These are phyloP conservation scores for Verticillium dahliae DNA, from an alignment of 2,329 filamentous ascomycete genomes.

Conservation along the genomic window DNA sequence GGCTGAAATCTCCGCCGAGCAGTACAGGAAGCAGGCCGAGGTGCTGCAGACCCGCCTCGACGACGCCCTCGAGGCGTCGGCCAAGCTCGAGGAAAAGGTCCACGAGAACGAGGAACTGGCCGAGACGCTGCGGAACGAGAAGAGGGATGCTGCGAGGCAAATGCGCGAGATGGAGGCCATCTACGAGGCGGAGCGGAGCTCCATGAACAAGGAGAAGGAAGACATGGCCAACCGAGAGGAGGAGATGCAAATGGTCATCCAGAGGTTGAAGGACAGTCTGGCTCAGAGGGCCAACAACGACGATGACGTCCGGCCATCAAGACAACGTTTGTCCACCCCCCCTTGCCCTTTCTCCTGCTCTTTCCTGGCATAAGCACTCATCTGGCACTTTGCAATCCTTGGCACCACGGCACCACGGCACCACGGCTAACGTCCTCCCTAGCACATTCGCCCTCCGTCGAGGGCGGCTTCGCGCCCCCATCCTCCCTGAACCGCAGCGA, in stretches of 20 bases:
- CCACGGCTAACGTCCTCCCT: slow-evolving; percentile 3
- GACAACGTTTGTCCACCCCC: slow-evolving; percentile 43
- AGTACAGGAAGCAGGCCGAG: slow-evolving; percentile 77
- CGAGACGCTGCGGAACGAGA: slow-evolving; percentile 75
- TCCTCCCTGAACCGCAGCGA: slow-evolving; percentile 81
- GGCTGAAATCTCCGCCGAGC: slow-evolving; percentile 70
- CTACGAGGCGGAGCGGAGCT: slow-evolving; percentile 83
- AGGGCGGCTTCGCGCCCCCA: slow-evolving; percentile 78
- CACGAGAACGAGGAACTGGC: slow-evolving; percentile 83
- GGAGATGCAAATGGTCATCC: slow-evolving; percentile 84
- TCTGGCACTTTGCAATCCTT: no score
- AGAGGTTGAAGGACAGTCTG: slow-evolving; percentile 83
- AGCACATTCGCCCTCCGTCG: slow-evolving; percentile 58
- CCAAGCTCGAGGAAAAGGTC: slow-evolving; percentile 76
- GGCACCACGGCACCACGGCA: no score
- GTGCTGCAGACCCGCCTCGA: slow-evolving; percentile 81
- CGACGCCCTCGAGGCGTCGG: slow-evolving; percentile 76
- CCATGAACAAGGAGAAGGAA: slow-evolving; percentile 87
- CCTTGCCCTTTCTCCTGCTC: background rate
- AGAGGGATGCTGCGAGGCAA: slow-evolving; percentile 74
- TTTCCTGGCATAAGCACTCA: no score
- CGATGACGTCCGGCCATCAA: slow-evolving; percentile 50
- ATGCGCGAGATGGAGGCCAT: slow-evolving; percentile 88
- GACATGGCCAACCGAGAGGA: slow-evolving; percentile 79
- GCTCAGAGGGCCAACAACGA: slow-evolving; percentile 56